Base-by-base conservation (phyloP, 2,329 filamentous ascomycete genomes). In the Ophiostoma fasciatum region DNA sequence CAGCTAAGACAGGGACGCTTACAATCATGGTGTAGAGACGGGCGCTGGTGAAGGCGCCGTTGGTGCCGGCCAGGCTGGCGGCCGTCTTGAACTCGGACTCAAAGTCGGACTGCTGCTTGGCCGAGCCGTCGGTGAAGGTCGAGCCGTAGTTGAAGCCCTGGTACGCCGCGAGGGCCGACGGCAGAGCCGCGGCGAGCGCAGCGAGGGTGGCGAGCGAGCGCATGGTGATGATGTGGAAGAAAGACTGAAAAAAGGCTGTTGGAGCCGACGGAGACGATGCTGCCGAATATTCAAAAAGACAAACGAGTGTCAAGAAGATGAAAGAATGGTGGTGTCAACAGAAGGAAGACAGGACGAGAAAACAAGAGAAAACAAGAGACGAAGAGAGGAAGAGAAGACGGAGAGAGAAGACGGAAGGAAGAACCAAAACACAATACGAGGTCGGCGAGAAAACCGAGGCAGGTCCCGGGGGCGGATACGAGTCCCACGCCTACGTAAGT, bases 131-230 rank as follows among this genome's bases (percentile, higher is more conserved):
- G 32, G 64, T 68, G 50, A 74, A 74, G 41, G 66, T 66, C 39
- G 67, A 63, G 44, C 76, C 78, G 45, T 81, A 83, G 66, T 83
- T 83, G 71, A 83, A 83, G 47, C 81, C 81, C 41, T 45, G 41
- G 35, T 34, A 39, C 55, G 60, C 56, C 18, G 38, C 44, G 35
- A 66, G 34, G 14, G 58, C 54, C 33, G 30, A 28, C 18, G 42
- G 41, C 14, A 47, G 32, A 14, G 33, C 36, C 14, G 45, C 45
- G 13, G 41, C 42, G n/a, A 46, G 22, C 12, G 45, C 44, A 26
- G 42, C 41, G 25, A 46, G 30, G 3, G 38, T 29, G 13, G 41
- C 17, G 28, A 36, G n/a, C 12, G 35, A 22, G 29, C 30, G 34
- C 45, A 45, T 46, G 31, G 20, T 12, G 8, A 29, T 30, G 15